Percentiles rank a stretch among this genome's conserved stretches.
These are phyloP conservation scores for Rhododendron williamsianum DNA, from an alignment of 148 eudicot genomes.

Conservation along the genomic window DNA sequence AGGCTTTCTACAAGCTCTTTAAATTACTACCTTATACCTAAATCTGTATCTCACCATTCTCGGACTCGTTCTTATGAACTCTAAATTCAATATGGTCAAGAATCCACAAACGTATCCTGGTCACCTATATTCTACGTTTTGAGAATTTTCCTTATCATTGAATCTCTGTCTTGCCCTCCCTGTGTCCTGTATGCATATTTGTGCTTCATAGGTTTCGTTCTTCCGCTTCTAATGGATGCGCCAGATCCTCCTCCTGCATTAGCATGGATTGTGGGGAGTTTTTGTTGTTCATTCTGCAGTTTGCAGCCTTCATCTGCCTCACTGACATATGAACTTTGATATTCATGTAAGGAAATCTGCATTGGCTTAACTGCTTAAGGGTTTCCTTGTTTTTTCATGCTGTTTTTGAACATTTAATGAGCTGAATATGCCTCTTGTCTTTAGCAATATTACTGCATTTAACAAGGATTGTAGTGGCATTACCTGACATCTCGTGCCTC, in stretches of 20 bases:
- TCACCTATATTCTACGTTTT: background rate
- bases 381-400: background rate
- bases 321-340: background rate
- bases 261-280: background rate
- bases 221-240: background rate
- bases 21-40: background rate
- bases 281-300: background rate
- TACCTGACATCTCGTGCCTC: background rate
- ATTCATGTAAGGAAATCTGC: background rate
- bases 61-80: background rate
- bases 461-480: background rate
- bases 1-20: background rate
- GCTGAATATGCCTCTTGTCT: background rate
- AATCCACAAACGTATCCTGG: background rate
- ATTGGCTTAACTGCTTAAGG: background rate
- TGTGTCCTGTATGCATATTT: background rate
- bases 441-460: background rate
- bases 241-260: too few relatives aligned
- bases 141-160: background rate
- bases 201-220: background rate
- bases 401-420: background rate
- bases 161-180: background rate
- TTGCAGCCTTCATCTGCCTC: background rate
- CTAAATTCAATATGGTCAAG: background rate
- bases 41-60: background rate